Percentiles rank a stretch among this genome's conserved stretches.
phyloP scores from a whole-genome alignment of 2,329 filamentous ascomycete species.

The Chaetomiaceae sp. region DNA sequence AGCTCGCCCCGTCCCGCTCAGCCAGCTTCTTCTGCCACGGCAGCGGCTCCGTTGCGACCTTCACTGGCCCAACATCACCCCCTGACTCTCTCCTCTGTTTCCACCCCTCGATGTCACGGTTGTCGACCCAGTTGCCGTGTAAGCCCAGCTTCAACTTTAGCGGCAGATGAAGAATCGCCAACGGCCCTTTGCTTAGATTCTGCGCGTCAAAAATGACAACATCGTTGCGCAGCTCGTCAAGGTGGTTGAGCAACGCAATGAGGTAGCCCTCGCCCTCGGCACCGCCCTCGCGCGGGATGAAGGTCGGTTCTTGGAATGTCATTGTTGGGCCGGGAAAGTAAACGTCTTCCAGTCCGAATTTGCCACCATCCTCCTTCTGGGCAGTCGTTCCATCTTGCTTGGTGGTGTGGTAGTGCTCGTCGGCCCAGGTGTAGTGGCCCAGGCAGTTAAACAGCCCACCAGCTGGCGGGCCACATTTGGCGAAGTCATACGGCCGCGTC shows the following conservation, averaged over 20 bases:
- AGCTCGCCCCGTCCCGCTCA: not conserved
- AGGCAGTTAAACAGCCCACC: slow-evolving; percentile 42
- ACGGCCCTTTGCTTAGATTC: slow-evolving; percentile 32
- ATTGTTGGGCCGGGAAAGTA: slow-evolving; percentile 40
- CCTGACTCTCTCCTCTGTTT: slow-evolving; percentile 28
- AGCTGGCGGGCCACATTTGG: slow-evolving; percentile 37
- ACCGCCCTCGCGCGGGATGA: slow-evolving; percentile 39
- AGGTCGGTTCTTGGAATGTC: slow-evolving; percentile 49
- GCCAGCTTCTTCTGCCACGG: slow-evolving; percentile 21
- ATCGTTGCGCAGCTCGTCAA: slow-evolving; percentile 40
- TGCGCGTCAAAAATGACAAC: slow-evolving; percentile 39
- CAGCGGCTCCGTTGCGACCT: slow-evolving; percentile 18
- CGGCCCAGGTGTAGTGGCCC: slow-evolving; percentile 38
- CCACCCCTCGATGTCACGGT: slow-evolving; percentile 39
- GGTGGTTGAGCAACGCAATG: slow-evolving; percentile 40
- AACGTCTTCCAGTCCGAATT: slow-evolving; percentile 32
- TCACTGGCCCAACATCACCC: slow-evolving; percentile 32
- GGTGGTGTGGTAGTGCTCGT: slow-evolving; percentile 17
- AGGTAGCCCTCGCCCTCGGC: slow-evolving; percentile 46
- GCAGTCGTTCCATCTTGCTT: slow-evolving; percentile 6
- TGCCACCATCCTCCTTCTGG: slow-evolving; percentile 17
- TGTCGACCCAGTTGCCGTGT: slow-evolving; percentile 39
- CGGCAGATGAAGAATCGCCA: slow-evolving; percentile 37
- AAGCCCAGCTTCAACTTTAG: slow-evolving; percentile 36
- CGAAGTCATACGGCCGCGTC: slow-evolving; percentile 37